Evolutionary conservation across 495 filamentous ascomycete species (phyloP).

Genomic region (Penicillium robsamsonii): DNA sequence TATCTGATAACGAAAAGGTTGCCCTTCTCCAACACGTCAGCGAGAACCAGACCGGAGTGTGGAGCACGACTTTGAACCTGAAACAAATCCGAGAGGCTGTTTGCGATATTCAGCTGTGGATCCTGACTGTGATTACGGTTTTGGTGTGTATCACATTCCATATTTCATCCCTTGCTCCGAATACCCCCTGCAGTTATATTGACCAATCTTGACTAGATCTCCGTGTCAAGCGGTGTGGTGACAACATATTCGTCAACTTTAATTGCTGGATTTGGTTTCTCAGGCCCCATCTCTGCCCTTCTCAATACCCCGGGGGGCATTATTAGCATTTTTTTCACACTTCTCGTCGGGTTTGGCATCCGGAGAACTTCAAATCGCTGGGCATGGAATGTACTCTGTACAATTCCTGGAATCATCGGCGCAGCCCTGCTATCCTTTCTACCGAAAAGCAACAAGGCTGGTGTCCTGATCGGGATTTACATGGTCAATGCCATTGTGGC

Average conservation of each 20-base stretch:
- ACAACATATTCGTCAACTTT: constrained; percentile 61
- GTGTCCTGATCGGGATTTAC: constrained; percentile 61
- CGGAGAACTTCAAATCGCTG: constrained; percentile 47
- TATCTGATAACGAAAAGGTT: constrained; percentile 54
- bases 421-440: constrained; percentile 61
- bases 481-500: constrained; percentile 56
- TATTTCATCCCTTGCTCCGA: not conserved
- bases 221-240: constrained; percentile 59
- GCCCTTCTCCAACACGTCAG: constrained; percentile 39
- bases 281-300: constrained; percentile 51
- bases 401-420: constrained; percentile 53
- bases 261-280: constrained; percentile 57
- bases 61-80: constrained; percentile 41
- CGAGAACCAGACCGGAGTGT: constrained; percentile 59
- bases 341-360: constrained; percentile 50
- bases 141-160: constrained; percentile 18
- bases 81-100: constrained; percentile 35
- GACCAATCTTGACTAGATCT: constrained; percentile 28
- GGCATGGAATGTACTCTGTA: constrained; percentile 46
- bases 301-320: constrained; percentile 64
- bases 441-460: constrained; percentile 42
- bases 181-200: not conserved
- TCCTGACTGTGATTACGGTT: constrained; percentile 37
- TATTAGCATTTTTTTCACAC: constrained; percentile 55
- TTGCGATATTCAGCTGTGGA: constrained; percentile 36